Evolutionary conservation across 805 yeast species (phyloP).

Genomic region (Komagataella ulmi): DNA sequence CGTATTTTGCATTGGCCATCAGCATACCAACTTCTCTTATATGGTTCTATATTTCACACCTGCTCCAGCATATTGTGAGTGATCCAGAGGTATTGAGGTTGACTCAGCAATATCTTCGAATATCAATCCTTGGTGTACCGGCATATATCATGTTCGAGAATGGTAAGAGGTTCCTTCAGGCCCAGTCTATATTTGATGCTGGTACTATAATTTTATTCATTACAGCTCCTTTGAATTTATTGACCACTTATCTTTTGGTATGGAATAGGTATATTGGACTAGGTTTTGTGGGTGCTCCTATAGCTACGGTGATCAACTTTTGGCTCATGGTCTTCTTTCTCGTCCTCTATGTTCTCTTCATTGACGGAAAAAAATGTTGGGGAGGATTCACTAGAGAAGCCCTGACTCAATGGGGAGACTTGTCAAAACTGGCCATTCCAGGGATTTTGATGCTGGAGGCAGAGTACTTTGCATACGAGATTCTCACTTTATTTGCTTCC

Average conservation of each 20-base stretch:
- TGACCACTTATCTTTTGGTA: slow-evolving; percentile 52
- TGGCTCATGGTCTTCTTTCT: slow-evolving; percentile 54
- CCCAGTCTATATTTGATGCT: slow-evolving; percentile 73
- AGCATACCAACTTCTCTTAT: slow-evolving; percentile 46
- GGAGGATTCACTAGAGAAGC: slow-evolving; percentile 32
- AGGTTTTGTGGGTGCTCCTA: slow-evolving; percentile 68
- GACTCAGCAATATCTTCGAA: slow-evolving; percentile 43
- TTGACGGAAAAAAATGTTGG: slow-evolving; percentile 67
- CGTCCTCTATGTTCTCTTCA: slow-evolving; percentile 35
- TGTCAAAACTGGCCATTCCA: slow-evolving; percentile 33
- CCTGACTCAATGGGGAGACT: slow-evolving; percentile 22
- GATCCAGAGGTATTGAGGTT: slow-evolving; percentile 30
- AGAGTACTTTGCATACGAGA: slow-evolving; percentile 44
- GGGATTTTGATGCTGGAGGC: slow-evolving; percentile 43
- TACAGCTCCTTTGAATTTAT: slow-evolving; percentile 61
- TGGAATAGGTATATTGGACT: slow-evolving; percentile 36
- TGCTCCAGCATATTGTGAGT: slow-evolving; percentile 29
- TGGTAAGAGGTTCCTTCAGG: slow-evolving; percentile 60
- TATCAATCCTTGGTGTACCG: slow-evolving; percentile 56
- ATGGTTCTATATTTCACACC: slow-evolving; percentile 48
- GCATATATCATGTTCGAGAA: slow-evolving; percentile 60
- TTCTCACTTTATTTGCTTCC: slow-evolving; percentile 39
- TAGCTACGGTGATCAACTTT: slow-evolving; percentile 56
- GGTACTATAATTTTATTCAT: slow-evolving; percentile 53
- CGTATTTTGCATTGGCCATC: slow-evolving; percentile 41